Conservation (phyloP, 202 grass and related monocot species). For the Tripidium arundinaceum region DNA sequence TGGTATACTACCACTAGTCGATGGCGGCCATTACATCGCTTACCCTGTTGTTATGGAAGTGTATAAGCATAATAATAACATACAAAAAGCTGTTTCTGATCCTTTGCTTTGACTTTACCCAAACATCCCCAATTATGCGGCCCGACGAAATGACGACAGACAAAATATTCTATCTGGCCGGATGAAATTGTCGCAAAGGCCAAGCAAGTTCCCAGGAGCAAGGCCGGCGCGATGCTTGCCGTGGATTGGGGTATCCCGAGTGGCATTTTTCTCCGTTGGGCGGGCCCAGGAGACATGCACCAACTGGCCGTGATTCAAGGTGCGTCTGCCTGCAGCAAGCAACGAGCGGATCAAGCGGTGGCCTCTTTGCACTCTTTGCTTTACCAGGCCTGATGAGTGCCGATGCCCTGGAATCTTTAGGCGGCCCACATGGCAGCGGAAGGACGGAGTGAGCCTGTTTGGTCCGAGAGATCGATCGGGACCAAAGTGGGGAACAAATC, state of each 20-base stretch:
- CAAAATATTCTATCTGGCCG: background rate
- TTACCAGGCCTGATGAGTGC: background rate
- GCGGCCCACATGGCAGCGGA: constrained; percentile 10
- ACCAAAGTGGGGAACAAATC: background rate
- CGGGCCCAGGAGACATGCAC: constrained; percentile 3
- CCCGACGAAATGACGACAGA: background rate
- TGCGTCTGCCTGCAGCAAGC: constrained; percentile 48
- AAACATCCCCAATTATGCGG: constrained; percentile 26
- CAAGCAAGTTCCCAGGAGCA: constrained; percentile 14
- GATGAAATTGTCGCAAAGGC: background rate
- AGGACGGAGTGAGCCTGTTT: background rate
- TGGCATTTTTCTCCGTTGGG: background rate
- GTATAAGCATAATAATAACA: background rate
- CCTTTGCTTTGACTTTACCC: constrained; percentile 37
- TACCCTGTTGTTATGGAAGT: too few species aligned
- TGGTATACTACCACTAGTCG: background rate
- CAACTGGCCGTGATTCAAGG: constrained; percentile 39
- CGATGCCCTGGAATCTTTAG: background rate
- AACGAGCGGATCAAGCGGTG: background rate
- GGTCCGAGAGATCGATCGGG: too few species aligned
- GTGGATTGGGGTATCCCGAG: background rate
- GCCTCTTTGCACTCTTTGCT: background rate
- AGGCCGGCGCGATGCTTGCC: background rate
- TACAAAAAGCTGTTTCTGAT: background rate
- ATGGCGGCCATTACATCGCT: background rate